Evolutionary conservation across 1,284 basidiomycete genomes (phyloP).

Genomic region (Leccinum variabile): DNA sequence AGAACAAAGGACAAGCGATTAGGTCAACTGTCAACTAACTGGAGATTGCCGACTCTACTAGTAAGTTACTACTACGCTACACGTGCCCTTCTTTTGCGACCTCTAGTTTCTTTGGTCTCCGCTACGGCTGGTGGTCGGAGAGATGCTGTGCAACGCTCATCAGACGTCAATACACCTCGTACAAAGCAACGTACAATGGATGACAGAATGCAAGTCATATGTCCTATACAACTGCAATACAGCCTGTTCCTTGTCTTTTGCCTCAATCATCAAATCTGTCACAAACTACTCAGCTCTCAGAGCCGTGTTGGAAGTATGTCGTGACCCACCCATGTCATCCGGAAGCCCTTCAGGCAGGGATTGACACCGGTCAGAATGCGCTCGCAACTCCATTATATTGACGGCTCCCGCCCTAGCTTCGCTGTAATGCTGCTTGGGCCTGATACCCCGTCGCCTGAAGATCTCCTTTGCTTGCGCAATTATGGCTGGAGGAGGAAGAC

Average conservation of each 20-base stretch:
- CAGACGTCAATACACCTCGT: background rate
- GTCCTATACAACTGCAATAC: constrained; percentile 84
- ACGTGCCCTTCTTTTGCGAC: constrained; percentile 35
- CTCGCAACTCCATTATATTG: constrained; percentile 78
- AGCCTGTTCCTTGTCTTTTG: constrained; percentile 92
- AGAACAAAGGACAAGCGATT: background rate
- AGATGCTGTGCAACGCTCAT: constrained; percentile 35
- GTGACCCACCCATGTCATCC: constrained; percentile 59
- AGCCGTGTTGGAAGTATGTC: background rate
- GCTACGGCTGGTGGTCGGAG: constrained; percentile 53
- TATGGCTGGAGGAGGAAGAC: constrained; percentile 51
- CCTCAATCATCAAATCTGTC: constrained; percentile 89
- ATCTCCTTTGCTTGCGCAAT: constrained; percentile 75
- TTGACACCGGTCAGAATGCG: constrained; percentile 81
- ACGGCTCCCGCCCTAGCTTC: constrained; percentile 77
- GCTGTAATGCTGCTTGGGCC: constrained; percentile 87
- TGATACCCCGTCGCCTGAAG: constrained; percentile 73
- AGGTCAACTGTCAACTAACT: background rate
- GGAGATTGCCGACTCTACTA: constrained; percentile 16
- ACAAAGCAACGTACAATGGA: constrained; percentile 44
- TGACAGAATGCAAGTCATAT: constrained; percentile 69
- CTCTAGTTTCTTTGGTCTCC: constrained; percentile 50
- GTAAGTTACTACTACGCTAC: too few relatives aligned
- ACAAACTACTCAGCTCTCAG: background rate
- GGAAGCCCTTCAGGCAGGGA: constrained; percentile 64